A percentile compares a stretch with the other conserved stretches of the same genome.
Conservation (phyloP, 768 basidiomycete species). For the Leccinum boreale region DNA sequence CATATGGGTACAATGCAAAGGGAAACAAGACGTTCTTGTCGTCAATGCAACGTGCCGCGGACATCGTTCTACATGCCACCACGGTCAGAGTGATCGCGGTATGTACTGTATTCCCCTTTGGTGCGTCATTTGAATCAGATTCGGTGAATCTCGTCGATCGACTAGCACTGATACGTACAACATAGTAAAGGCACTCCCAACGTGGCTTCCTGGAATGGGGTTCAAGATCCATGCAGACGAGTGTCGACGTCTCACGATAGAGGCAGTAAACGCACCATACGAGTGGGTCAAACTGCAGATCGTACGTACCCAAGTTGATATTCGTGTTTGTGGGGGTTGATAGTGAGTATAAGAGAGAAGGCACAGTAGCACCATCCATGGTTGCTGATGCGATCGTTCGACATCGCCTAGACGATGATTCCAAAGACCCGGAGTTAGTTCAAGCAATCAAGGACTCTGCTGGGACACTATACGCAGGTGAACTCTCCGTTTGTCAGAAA, state of each 20-base stretch:
- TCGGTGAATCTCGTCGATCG: neutral
- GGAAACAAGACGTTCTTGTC: constrained; percentile 1
- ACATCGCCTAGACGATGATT: neutral
- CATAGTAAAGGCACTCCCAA: neutral
- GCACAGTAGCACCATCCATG: neutral
- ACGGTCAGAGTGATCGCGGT: constrained; percentile 2
- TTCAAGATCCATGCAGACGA: neutral
- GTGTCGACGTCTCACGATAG: neutral
- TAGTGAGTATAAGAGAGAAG: neutral
- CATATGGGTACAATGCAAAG: neutral
- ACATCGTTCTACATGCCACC: neutral
- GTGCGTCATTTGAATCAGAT: constrained; percentile 4
- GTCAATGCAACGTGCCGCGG: constrained; percentile 8
- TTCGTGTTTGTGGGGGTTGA: neutral
- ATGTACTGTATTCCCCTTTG: constrained; percentile 9
- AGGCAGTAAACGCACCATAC: neutral
- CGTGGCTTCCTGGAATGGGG: neutral
- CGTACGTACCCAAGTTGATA: neutral
- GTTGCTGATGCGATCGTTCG: constrained; percentile 6
- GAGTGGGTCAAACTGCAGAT: neutral
- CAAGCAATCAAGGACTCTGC: neutral
- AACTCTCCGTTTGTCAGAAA: neutral
- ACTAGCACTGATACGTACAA: neutral
- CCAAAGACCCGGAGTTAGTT: neutral
- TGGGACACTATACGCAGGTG: constrained; percentile 19